Conservation (phyloP, 345 rosid genomes). For the Conringia planisiliqua region DNA sequence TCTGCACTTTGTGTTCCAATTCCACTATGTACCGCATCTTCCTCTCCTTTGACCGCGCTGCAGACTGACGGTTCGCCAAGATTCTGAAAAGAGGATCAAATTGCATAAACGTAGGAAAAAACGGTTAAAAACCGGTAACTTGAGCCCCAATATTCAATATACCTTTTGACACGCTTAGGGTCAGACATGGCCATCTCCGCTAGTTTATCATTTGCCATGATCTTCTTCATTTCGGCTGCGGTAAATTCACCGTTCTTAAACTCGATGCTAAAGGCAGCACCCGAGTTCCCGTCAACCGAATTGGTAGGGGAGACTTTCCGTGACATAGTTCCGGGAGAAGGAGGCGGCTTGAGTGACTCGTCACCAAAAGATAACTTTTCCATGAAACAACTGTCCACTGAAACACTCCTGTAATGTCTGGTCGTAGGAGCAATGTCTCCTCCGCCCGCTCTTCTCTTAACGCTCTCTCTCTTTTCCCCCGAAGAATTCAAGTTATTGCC, state of each 20-base stretch:
- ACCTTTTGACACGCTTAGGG: conserved; percentile 94
- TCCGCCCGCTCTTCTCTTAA: conserved; percentile 65
- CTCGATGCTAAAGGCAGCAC: conserved; percentile 70
- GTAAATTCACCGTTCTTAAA: conserved; percentile 88
- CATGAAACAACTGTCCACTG: conserved; percentile 84
- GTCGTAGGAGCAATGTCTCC: conserved; percentile 69
- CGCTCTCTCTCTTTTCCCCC: conserved; percentile 62
- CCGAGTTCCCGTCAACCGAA: conserved; percentile 60
- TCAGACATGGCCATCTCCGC: conserved; percentile 86
- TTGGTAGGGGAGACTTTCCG: conserved; percentile 67
- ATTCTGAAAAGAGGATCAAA: conserved; percentile 44
- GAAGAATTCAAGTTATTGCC: conserved; percentile 43
- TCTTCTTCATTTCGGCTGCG: conserved; percentile 81
- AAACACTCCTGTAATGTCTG: conserved; percentile 87
- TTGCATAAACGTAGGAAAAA: neutral
- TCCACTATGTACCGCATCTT: conserved; percentile 92
- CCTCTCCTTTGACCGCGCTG: conserved; percentile 95
- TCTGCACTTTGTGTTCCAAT: conserved; percentile 95
- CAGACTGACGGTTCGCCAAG: conserved; percentile 90
- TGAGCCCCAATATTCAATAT: neutral
- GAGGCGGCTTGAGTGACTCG: conserved; percentile 75
- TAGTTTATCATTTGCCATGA: conserved; percentile 92
- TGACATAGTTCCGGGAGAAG: conserved; percentile 65
- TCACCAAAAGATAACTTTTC: conserved; percentile 68
- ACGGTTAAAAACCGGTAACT: neutral